Base-by-base conservation (phyloP, 805 yeast species). In the Maudiozyma bulderi region DNA sequence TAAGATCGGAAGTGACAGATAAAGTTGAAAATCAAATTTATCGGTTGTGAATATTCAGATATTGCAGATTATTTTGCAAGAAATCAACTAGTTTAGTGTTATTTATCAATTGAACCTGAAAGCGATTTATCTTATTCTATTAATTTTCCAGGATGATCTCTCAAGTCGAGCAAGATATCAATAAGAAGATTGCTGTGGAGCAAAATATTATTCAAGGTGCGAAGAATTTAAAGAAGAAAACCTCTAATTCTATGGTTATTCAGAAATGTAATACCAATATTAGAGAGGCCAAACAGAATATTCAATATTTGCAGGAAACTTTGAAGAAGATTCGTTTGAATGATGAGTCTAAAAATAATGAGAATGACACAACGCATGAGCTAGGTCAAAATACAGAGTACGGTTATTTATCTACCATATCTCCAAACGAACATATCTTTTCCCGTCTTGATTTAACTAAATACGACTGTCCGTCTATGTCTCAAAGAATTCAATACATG, bases 401-500 rank as follows among this genome's bases (percentile, higher is more conserved):
- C 44, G 64, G 68, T 37, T 59, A 58, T 26, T 49, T 64, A 13
- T 79, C 83, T 1, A 64, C 76, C 1, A 62, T 60, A 14, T 56
- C 66, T 20, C 63, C 66, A 1, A 58, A 58, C 31, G 73, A 68
- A 42, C 59, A 62, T 28, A 59, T 57, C 5, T 85, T 76, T 60
- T 78, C 91, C 0, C 75, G 86, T 20, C 71, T 86, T 55, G 99
- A 93, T 64, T 73, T 93, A 49, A 76, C 88, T 62, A 89, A 89
- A 58, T 89, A 88, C 61, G 97, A 93, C 59, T 86, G 96, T 57
- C 96, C 97, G 0, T 86, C 95, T 0, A 71, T 93, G 56, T 96
- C 97, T 9, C 96, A 93, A 59, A 79, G 93, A 54, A 93, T 93
- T 60, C 96, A 88, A 67, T 82, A 86, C 58, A 90, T 93, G 98